Base-by-base conservation (phyloP, 148 eudicot genomes). In the Rhododendron griersonianum region DNA sequence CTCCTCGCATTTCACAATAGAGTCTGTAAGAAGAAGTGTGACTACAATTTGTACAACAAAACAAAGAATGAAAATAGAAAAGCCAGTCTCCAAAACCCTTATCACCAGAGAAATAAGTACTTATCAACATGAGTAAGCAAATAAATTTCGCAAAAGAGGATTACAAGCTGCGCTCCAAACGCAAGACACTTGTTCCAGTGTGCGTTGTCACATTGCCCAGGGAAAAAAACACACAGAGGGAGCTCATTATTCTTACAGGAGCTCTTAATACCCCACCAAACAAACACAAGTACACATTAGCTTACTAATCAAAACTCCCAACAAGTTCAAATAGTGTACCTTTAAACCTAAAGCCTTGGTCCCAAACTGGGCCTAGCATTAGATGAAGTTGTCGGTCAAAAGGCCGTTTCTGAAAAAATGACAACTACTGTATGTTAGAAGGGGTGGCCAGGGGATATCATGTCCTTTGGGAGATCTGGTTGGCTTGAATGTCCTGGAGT, bases 401-500 rank as follows among this genome's bases (percentile, higher is more conserved):
- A 71, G 45, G 7, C 67, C 13, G 0, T 45, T 9, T 18, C 39
- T 7, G 21, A 51, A 47, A 45, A 83, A 44, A 51, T n/a, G 59
- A 28, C 11, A 67, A 83, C 0, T 7, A 82, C 41, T 39, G 21
- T 69, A 18, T 9, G n/a, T n/a, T n/a, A 25, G 51, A 45, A 45
- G 50, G 84, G 55, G 8, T n/a, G 74, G 76, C 84, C 39, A n/a
- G 16, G 1, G 41, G 35, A 84, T 19, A 84, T 91, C 81, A 91
- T 83, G 86, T 85, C 19, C 59, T 44, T 57, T 78, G 85, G 16
- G 93, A 89, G 23, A 86, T 87, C 82, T 87, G 94, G 63, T 81
- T 87, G 33, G 95, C 95, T 90, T 94, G 93, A 75, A 98, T 98
- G 80, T 95, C 99, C 91, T 91, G 93, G 59, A 96, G 93, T 90